Evolutionary conservation across 163 green algal genomes (phyloP), one percentile per base, ranked within the genome.

Genomic region (Smithsoniella earleae): DNA sequence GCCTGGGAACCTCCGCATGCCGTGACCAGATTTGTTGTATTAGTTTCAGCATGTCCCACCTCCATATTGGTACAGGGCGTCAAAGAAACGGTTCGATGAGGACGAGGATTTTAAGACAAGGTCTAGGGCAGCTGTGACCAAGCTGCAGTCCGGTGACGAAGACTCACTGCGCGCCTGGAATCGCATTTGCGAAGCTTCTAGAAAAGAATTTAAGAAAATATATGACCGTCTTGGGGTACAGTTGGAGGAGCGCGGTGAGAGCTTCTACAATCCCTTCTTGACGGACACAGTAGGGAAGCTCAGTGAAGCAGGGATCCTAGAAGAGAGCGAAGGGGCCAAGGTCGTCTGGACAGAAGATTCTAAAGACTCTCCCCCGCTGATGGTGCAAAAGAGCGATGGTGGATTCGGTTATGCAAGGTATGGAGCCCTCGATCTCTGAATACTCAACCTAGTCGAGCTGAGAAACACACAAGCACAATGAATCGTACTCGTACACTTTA

Each of bases 181-280:
- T 46, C 77, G 79, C 66, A 89, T 89, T 76, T 89, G 85, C 76
- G 84, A 75, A 0, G 84, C 83, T 20, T 87, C 77, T 22, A 82
- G 88, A 28, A 77, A 79, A n/a, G 87, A 95, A 83, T 96, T 96
- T 66, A 58, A 95, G 36, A 81, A 82, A 2, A 86, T 97, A 37
- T 97, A 97, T 80, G 78, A 83, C 46, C 81, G 90, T 25, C 81
- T 97, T 76, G 88, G 82, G 2, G 87, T 97, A 1, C 82, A 34
- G n/a, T 74, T 95, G 4, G 46, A 78, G 38, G 87, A 89, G 82
- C 65, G 76, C 1, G 94, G 94, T 8, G 94, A 99, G 87, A 89
- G 75, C 31, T 98, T 94, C 82, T 99, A 99, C 85, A 98, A 99
- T 83, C 87, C 92, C 28, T 83, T 90, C 77, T 86, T 97, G 44